Evolutionary conservation across 2,329 filamentous ascomycete species (phyloP), one percentile per base, ranked within the genome.

Genomic region (Hypoxylon rubiginosum): DNA sequence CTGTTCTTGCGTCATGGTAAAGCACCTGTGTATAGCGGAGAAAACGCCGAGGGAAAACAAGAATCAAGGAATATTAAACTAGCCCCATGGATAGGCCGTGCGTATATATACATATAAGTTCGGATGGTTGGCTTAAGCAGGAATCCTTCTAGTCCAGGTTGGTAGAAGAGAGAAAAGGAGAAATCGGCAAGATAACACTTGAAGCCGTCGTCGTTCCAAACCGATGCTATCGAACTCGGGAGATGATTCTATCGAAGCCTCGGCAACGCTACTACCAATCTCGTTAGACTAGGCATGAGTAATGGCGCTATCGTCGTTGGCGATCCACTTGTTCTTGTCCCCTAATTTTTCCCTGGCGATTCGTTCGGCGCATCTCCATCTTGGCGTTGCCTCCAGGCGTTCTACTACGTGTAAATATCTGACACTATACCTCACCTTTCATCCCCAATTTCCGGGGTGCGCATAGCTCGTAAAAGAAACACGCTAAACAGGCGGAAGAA

Each of bases 241-340:
- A 57, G 51, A 60, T 64, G 32, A 53, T 52, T 45, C 48, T 24
- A 48, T 62, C 64, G 56, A 61, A 61, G 45, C 64, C 64, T 67
- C 64, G 64, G 64, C 48, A 36, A 50, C 52, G 60, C 64, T 56
- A 67, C n/a, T 13, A 55, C 59, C 4, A 45, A 64, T 67, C 28
- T 57, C 64, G 60, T 64, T 60, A 63, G 52, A 17, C 19, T 19
- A 53, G 6, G 11, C 41, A 15, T 34, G 11, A 21, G 17, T 24
- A 24, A 45, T 51, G 8, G 59, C 36, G 59, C 45, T 59, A 50
- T 61, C 60, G 21, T 67, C n/a, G 34, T 52, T 49, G 13, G 17
- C 17, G 64, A 48, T 67, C 65, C 65, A 67, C 65, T 67, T 67
- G 52, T 57, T 51, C 34, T 15, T 36, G 48, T 17, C 17, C 34